phyloP scores from a whole-genome alignment of 179 eudicot species.

The Beta lomatogona region DNA sequence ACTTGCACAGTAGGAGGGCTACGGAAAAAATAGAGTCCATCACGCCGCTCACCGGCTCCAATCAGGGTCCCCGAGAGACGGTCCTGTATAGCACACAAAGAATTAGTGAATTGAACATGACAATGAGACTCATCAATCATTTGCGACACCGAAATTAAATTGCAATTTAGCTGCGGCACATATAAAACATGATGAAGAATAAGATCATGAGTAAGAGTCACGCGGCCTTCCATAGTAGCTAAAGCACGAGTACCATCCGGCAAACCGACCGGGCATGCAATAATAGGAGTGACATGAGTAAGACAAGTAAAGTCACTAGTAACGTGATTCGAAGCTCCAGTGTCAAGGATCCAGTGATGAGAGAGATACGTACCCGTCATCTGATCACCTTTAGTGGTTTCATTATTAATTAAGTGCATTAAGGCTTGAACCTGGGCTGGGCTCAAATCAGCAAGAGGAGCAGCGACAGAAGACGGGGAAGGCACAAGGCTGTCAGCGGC shows the following conservation, averaged over 20 bases:
- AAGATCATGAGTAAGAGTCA: not conserved
- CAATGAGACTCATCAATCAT: not conserved
- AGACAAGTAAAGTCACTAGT: not conserved
- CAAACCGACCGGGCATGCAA: not conserved
- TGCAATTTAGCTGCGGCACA: not conserved
- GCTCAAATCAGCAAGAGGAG: not conserved
- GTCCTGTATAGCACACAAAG: not conserved
- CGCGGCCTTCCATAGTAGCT: not conserved
- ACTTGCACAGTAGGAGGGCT: not conserved
- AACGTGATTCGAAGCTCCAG: not conserved
- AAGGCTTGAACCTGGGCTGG: not conserved
- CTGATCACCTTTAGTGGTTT: not conserved
- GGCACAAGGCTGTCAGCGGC: too few species aligned
- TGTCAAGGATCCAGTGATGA: not conserved
- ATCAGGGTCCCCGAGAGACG: not conserved
- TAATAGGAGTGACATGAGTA: rapidly evolving
- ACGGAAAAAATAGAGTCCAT: too few species aligned
- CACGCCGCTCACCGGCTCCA: too few species aligned
- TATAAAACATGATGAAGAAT: not conserved
- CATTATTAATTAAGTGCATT: too few species aligned
- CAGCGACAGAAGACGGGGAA: rapidly evolving
- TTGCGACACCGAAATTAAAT: not conserved
- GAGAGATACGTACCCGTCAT: not conserved
- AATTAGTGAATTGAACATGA: too few species aligned
- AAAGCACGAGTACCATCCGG: not conserved